Conservation (phyloP, 495 filamentous ascomycete species). For the Sabuloglossum arenarium region DNA sequence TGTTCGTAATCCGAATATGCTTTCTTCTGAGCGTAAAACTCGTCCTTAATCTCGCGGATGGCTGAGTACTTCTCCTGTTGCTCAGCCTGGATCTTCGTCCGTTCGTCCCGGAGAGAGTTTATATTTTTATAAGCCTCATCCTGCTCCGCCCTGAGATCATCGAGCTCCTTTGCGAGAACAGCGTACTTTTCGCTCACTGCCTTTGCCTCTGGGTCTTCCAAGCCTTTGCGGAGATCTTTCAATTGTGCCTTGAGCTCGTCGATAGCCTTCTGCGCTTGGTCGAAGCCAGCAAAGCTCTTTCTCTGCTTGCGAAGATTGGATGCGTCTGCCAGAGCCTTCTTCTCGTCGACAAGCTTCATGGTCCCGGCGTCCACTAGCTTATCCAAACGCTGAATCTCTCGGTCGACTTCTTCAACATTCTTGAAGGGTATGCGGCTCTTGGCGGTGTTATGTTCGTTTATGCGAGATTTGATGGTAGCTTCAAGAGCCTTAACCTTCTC, state of each 20-base stretch:
- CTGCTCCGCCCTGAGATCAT: slow-evolving; percentile 73
- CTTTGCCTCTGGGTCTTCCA: slow-evolving; percentile 86
- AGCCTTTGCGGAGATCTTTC: slow-evolving; percentile 57
- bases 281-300: slow-evolving; percentile 72
- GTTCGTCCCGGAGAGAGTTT: slow-evolving; percentile 71
- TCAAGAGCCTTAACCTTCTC: slow-evolving; percentile 80
- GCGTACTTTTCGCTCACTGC: slow-evolving; percentile 68
- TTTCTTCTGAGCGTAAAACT: slow-evolving; percentile 54
- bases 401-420: slow-evolving; percentile 69
- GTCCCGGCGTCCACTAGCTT: slow-evolving; percentile 64
- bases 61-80: slow-evolving; percentile 66
- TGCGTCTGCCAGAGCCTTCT: slow-evolving; percentile 71
- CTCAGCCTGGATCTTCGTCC: slow-evolving; percentile 55
- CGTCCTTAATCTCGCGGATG: slow-evolving; percentile 69
- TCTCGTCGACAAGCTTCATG: slow-evolving; percentile 91
- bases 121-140: slow-evolving; percentile 73
- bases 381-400: slow-evolving; percentile 57
- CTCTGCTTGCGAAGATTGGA: slow-evolving; percentile 65
- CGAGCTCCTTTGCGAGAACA: slow-evolving; percentile 64
- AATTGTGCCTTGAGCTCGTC: slow-evolving; percentile 69
- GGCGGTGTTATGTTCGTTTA: slow-evolving; percentile 68
- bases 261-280: slow-evolving; percentile 64
- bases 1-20: slow-evolving; percentile 64
- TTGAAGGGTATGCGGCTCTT: slow-evolving; percentile 60
- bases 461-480: slow-evolving; percentile 55